Evolutionary conservation across 2,329 filamentous ascomycete species (phyloP), one percentile per base, ranked within the genome.

Genomic region (Fusarium robinianum): DNA sequence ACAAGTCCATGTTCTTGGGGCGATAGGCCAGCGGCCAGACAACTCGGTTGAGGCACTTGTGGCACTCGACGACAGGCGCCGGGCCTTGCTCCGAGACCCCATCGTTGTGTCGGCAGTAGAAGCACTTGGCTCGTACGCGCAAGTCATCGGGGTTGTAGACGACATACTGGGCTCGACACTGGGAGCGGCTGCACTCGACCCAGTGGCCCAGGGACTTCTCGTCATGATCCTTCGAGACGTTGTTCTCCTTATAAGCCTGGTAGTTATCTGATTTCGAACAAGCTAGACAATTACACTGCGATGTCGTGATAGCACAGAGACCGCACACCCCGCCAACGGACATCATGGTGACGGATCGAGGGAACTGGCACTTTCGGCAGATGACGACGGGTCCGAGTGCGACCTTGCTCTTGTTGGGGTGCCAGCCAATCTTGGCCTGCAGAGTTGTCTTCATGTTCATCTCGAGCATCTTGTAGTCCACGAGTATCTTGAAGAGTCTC

Each of bases 291-390:
- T 12, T 33, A 19, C 60, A 67, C 21, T 35, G 47, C 5, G 42
- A 36, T 3, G 32, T 17, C 12, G 32, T 31, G 7, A 31, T n/a
- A 6, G 50, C 47, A 38, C 75, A 79, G 6, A 72, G 40, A 3
- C 75, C 75, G 40, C 75, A 78, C 9, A 67, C 34, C 1, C 64
- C 62, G 7, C 63, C 51, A 1, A 47, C 15, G 1, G 63, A 65
- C 75, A 78, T 78, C 8, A 77, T 62, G 6, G 74, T 76, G 12
- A 78, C 73, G 0, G 75, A 78, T 5, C 75, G 68, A 7, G 75
- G 72, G 40, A 69, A 68, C 12, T 67, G 53, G 58, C 75, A 78
- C 10, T 31, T 44, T 21, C 58, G 65, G 57, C 75, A 78, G 3
- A 64, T 49, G 3, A 66, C 65, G 0, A 72, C 42, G 0, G 72